phyloP scores from a whole-genome alignment of 129 eudicot genomes.

The Flaveria bidentis region DNA sequence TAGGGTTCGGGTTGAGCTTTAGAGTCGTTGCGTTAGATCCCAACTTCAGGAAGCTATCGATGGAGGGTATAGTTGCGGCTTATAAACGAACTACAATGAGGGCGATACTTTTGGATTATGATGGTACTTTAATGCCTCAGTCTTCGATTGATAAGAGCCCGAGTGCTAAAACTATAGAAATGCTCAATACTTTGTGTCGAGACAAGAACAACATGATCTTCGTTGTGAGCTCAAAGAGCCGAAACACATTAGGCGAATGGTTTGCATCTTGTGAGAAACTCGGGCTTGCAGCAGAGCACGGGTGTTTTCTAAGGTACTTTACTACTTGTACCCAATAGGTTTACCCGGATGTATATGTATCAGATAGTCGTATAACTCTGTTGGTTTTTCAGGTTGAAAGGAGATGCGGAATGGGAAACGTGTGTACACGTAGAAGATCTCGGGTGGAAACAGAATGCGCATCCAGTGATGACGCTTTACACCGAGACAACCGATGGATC shows the following conservation, averaged over 20 bases:
- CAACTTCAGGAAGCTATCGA: conserved; percentile 75
- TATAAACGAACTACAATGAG: conserved; percentile 55
- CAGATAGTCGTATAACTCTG: background rate
- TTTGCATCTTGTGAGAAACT: conserved; percentile 72
- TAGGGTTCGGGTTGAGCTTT: conserved; percentile 85
- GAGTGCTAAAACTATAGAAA: conserved; percentile 58
- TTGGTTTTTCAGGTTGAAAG: conserved; percentile 52
- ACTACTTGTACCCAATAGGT: background rate
- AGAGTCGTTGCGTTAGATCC: conserved; percentile 87
- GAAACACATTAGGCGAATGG: conserved; percentile 62
- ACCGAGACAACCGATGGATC: conserved; percentile 93
- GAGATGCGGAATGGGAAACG: conserved; percentile 62
- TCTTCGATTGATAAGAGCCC: conserved; percentile 72
- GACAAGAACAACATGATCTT: conserved; percentile 68
- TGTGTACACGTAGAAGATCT: conserved; percentile 63
- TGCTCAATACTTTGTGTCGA: conserved; percentile 57
- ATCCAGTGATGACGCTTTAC: conserved; percentile 81
- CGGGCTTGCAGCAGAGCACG: conserved; percentile 98
- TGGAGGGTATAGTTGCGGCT: conserved; percentile 68
- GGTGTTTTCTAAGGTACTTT: conserved; percentile 26
- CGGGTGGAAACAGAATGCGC: conserved; percentile 80
- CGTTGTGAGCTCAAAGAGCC: conserved; percentile 86
- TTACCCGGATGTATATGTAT: background rate
- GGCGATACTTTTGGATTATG: conserved; percentile 89
- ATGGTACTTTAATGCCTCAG: conserved; percentile 91